Conservation (phyloP, 2,329 filamentous ascomycete species). For the Passalora sequoiae region DNA sequence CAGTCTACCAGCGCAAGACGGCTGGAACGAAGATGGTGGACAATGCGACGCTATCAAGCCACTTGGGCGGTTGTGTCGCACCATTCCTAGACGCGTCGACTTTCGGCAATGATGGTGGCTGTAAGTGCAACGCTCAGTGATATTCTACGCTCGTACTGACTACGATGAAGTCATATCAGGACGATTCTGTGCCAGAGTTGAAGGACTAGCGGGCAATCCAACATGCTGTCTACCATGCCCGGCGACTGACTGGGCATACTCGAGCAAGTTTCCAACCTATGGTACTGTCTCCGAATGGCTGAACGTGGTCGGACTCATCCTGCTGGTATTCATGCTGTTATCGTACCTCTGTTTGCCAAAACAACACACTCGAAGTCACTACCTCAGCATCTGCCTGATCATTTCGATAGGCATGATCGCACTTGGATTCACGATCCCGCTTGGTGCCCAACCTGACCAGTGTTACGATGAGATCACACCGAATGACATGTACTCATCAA, state of each 20-base stretch:
- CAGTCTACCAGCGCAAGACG: neutral
- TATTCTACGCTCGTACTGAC: conserved; percentile 30
- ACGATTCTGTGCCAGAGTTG: conserved; percentile 53
- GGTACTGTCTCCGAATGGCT: conserved; percentile 73
- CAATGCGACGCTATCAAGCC: conserved; percentile 20
- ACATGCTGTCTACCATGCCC: conserved; percentile 89
- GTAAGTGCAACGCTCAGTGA: conserved; percentile 47
- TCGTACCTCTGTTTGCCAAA: conserved; percentile 77
- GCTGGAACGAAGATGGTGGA: conserved; percentile 29
- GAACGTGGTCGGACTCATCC: conserved; percentile 66
- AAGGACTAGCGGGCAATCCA: conserved; percentile 42
- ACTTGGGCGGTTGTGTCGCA: conserved; percentile 55
- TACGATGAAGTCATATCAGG: conserved; percentile 45
- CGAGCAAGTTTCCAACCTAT: conserved; percentile 52
- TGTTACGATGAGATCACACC: conserved; percentile 90
- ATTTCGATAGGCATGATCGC: conserved; percentile 73
- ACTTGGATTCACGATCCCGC: conserved; percentile 85
- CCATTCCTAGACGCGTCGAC: conserved; percentile 62
- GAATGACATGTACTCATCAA: conserved; percentile 78
- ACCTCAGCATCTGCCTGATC: conserved; percentile 82
- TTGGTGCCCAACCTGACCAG: conserved; percentile 70
- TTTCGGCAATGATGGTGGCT: conserved; percentile 61
- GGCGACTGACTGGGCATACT: conserved; percentile 69
- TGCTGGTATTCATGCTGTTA: conserved; percentile 68
- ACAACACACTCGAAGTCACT: conserved; percentile 87